phyloP scores from a whole-genome alignment of 129 eudicot genomes.

The Glebionis coronaria region DNA sequence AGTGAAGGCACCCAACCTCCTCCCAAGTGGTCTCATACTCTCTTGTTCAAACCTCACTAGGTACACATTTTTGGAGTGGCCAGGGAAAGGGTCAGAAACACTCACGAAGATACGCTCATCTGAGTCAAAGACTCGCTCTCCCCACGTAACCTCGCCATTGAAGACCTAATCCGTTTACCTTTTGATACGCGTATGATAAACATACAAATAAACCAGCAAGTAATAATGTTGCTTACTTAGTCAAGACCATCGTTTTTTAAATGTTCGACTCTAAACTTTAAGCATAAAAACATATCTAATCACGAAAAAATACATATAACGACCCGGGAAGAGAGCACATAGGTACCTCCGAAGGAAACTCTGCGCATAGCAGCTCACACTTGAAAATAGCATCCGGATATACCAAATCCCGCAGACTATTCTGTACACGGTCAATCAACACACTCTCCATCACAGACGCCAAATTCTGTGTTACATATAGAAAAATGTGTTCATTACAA shows the following conservation, averaged over 20 bases:
- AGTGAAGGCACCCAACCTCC: too few species aligned
- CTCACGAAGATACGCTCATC: too few species aligned
- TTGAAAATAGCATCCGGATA: constrained; percentile 79
- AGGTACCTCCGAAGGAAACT: constrained; percentile 87
- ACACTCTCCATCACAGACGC: constrained; percentile 61
- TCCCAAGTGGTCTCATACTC: too few species aligned
- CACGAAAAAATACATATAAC: background rate
- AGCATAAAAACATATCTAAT: constrained; percentile 1
- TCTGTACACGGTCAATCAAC: constrained; percentile 64
- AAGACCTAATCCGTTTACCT: too few species aligned
- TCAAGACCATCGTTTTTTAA: background rate
- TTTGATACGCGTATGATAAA: background rate
- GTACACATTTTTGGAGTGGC: too few species aligned
- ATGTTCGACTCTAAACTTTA: too few species aligned
- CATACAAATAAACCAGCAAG: constrained; percentile 2
- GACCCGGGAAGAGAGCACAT: background rate
- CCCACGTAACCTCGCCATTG: too few species aligned
- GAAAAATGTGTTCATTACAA: background rate
- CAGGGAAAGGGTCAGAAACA: too few species aligned
- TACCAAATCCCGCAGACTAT: constrained; percentile 63
- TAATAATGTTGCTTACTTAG: constrained; percentile 8
- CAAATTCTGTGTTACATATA: background rate
- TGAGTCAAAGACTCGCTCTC: too few species aligned
- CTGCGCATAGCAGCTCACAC: constrained; percentile 94
- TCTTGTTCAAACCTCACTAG: too few species aligned